Evolutionary conservation across 2,329 filamentous ascomycete species (phyloP), one percentile per base, ranked within the genome.

Genomic region (Tricladium varicosporioides): DNA sequence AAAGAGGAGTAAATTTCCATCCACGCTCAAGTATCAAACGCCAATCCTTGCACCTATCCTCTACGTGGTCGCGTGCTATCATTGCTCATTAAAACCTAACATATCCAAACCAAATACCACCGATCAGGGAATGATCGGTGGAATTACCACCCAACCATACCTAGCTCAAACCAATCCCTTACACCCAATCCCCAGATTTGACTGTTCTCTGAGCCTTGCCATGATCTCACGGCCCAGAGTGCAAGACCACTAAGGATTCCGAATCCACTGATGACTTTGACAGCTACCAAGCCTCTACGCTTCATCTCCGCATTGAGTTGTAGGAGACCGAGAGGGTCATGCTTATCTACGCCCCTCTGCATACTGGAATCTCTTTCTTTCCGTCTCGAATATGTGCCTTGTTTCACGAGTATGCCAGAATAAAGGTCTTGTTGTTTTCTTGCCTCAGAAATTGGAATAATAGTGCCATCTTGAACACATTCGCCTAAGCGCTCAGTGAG

Each of bases 261-360:
- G 53, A 92, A 77, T 51, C 88, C 85, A 13, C 91, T 88, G 18
- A 92, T 72, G 5, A 95, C 76, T 69, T 92, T 88, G 40, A 95
- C 75, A 0, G 88, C 80, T 48, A 88, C 72, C 76, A 86, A 86
- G 0, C 89, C 83, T 47, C 80, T 81, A 46, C 80, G 79, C 64
- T 81, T 85, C 42, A 95, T 67, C 36, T 84, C 81, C 16, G 88
- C 84, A 2, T 83, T 82, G 61, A 92, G 80, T 60, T 86, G 80
- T 51, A 95, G 78, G 36, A 96, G 71, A 0, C 92, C 92, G 0
- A 96, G 77, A 0, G 92, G 92, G 70, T 97, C 92, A 58, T 89
- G 81, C 22, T 51, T 55, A 57, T 70, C 65, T 8, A 69, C 36
- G 8, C 50, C 56, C 43, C 48, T 49, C 50, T 44, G 14, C 54